Percentiles rank a stretch among this genome's conserved stretches.
Evolutionary conservation across 805 yeast species (phyloP).

Genomic region (Komagataella pastoris): DNA sequence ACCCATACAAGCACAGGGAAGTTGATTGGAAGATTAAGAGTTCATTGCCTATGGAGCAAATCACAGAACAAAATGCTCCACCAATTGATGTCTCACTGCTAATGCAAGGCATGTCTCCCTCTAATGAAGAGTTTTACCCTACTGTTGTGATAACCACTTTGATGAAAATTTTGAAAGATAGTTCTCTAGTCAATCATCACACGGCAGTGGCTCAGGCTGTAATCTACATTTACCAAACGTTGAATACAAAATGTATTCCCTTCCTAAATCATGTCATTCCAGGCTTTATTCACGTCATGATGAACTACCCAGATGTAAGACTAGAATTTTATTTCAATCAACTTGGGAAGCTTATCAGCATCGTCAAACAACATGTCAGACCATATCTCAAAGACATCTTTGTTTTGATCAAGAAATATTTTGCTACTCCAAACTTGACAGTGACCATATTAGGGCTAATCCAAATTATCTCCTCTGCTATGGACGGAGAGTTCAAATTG

Average conservation of each 20-base stretch:
- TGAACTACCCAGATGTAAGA: conserved; percentile 63
- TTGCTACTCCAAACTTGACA: conserved; percentile 49
- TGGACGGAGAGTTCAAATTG: conserved; percentile 86
- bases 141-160: conserved; percentile 85
- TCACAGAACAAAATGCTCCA: conserved; percentile 66
- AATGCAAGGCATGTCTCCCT: conserved; percentile 91
- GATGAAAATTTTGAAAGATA: conserved; percentile 74
- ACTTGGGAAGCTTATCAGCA: conserved; percentile 60
- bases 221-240: conserved; percentile 77
- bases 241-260: conserved; percentile 84
- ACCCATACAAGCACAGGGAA: conserved; percentile 90
- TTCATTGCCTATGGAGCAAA: conserved; percentile 10
- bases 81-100: conserved; percentile 81
- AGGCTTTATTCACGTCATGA: conserved; percentile 77
- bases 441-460: conserved; percentile 67
- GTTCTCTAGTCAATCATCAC: conserved; percentile 76
- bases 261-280: conserved; percentile 81
- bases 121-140: conserved; percentile 86
- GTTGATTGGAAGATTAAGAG: conserved; percentile 42
- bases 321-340: conserved; percentile 85
- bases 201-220: conserved; percentile 90
- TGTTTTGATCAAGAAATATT: conserved; percentile 62
- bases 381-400: conserved; percentile 71
- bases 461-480: conserved; percentile 72
- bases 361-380: conserved; percentile 83